Base-by-base conservation (phyloP, 768 basidiomycete genomes). In the Hypholoma fasciculare region DNA sequence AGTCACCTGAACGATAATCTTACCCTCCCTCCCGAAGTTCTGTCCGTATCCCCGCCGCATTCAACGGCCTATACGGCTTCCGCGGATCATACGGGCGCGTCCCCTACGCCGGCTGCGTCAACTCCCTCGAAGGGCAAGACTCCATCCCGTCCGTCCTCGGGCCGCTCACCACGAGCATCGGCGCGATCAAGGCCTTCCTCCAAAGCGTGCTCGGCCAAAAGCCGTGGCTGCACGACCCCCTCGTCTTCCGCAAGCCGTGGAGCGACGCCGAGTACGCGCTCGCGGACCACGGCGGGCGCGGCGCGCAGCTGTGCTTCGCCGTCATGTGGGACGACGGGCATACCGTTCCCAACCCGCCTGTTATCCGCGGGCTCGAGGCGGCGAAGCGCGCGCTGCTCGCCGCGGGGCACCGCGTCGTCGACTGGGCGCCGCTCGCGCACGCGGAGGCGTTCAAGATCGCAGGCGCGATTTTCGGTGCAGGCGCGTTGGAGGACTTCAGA, bases 381-480 rank as follows among this genome's bases (percentile, higher is more conserved):
- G 76, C 79, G 1, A 84, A 84, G 68, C 67, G 73, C 3, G 87
- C 89, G 0, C 71, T 94, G 23, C 56, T 79, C 4, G 76, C 74
- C 6, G 86, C 82, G 14, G 89, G 90, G 5, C 88, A 92, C 69
- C 75, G 52, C 89, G 91, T 92, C 16, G 78, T 92, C 51, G 83
- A 89, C 50, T 93, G 89, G 89, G 69, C 78, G 38, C 83, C 86
- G 0, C 66, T 77, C 40, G 78, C 84, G 26, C 85, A 88, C 61
- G 56, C 58, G 7, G 80, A 82, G 54, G 74, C 89, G 1, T 67
- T 65, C 49, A 59, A 72, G 1, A 67, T 68, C 9, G 64, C 75
- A 16, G 85, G 49, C 9, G 62, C 61, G 0, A 79, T 87, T 16
- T 85, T 75, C 71, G 63, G 57, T 9, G 72, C 85, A 1, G 88